These are phyloP conservation scores for Eucalyptus guilfoylei DNA, from an alignment of 345 rosid species.

Conservation along the genomic window DNA sequence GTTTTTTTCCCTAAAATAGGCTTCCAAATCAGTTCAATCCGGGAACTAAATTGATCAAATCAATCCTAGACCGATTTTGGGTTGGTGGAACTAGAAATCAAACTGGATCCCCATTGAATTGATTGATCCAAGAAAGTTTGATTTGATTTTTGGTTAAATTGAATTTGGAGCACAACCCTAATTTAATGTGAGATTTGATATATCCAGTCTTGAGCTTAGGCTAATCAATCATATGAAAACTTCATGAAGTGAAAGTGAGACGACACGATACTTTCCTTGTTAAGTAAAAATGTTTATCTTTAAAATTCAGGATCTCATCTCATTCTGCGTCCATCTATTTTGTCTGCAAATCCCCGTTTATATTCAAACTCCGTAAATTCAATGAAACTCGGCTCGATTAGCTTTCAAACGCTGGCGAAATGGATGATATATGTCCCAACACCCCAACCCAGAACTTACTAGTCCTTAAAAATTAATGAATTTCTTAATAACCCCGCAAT, in stretches of 20 bases:
- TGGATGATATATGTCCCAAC: neutral
- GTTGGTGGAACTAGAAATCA: rapidly evolving
- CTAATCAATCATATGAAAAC: neutral
- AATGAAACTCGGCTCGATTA: neutral
- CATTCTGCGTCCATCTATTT: neutral
- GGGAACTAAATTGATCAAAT: too few species aligned
- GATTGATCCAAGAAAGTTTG: neutral
- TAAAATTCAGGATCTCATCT: neutral
- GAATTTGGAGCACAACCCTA: rapidly evolving
- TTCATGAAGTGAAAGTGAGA: neutral
- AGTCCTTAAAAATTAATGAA: neutral
- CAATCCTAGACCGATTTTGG: neutral
- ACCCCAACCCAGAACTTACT: neutral
- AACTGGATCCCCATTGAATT: neutral
- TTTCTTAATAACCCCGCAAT: neutral
- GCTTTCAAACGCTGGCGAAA: neutral
- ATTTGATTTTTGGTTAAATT: neutral
- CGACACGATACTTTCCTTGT: neutral
- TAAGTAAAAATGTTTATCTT: neutral
- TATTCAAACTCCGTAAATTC: neutral
- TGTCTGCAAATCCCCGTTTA: neutral
- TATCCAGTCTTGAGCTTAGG: neutral
- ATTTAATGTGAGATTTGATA: neutral
- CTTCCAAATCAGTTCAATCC: neutral
- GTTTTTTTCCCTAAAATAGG: neutral